phyloP scores from a whole-genome alignment of 23 red algal species.

The Pyropia yezoensis region DNA sequence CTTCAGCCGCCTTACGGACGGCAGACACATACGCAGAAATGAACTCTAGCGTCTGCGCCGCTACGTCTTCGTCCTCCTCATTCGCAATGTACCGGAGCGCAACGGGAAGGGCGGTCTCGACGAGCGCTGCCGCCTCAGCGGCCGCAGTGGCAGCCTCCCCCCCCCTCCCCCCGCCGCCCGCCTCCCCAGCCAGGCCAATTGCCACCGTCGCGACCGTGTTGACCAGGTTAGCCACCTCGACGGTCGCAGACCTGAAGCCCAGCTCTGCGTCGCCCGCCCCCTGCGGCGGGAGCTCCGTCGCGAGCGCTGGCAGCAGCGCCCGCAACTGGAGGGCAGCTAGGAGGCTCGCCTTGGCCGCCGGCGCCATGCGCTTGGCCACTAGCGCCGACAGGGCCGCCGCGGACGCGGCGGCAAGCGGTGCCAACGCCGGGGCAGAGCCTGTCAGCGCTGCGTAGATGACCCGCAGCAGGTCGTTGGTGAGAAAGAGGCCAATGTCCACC shows the following conservation, averaged over 20 bases:
- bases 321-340: slow-evolving; percentile 38
- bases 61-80: too few relatives aligned
- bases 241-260: slow-evolving; percentile 24
- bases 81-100: too few relatives aligned
- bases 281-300: slow-evolving; percentile 5
- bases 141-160: too few relatives aligned
- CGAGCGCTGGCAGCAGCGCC: slow-evolving; percentile 29
- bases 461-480: slow-evolving; percentile 13
- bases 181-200: slow-evolving; percentile 44
- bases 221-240: slow-evolving; percentile 64
- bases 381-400: slow-evolving; percentile 49
- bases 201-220: slow-evolving; percentile 49
- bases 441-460: slow-evolving; percentile 45
- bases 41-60: too few relatives aligned
- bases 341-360: slow-evolving; percentile 41
- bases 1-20: too few relatives aligned
- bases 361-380: slow-evolving; percentile 63
- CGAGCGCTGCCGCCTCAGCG: too few relatives aligned
- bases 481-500: slow-evolving; percentile 74
- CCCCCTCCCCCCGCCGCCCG: too few relatives aligned
- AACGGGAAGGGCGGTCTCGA: too few relatives aligned
- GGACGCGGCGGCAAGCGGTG: slow-evolving; percentile 11
- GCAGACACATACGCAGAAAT: too few relatives aligned
- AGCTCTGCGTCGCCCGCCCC: slow-evolving; percentile 28
- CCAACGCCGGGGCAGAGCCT: neutral